phyloP scores from a whole-genome alignment of 2,329 filamentous ascomycete genomes.

The Xylariaceae sp. region DNA sequence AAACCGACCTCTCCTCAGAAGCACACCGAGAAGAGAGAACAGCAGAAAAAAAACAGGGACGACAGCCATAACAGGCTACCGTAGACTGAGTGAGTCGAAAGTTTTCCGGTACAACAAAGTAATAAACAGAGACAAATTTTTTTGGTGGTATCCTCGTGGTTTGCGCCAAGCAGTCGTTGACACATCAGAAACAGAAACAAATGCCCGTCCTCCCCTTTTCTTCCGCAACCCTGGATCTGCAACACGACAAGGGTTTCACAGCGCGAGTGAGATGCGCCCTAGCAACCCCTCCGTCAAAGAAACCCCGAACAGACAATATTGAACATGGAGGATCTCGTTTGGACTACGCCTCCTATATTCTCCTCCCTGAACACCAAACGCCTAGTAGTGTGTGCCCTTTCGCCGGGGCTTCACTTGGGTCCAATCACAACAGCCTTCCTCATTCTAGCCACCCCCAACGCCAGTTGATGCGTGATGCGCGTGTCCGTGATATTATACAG shows the following conservation, averaged over 20 bases:
- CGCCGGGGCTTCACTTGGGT: neutral
- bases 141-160: neutral
- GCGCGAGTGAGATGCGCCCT: too few species aligned
- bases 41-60: too few species aligned
- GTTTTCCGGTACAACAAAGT: too few species aligned
- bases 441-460: conserved; percentile 17
- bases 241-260: too few species aligned
- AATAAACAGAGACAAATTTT: too few species aligned
- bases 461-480: conserved; percentile 17
- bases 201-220: neutral
- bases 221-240: too few species aligned
- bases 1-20: too few species aligned
- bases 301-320: too few species aligned
- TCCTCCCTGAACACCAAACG: neutral
- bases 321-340: neutral
- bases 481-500: conserved; percentile 18
- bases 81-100: too few species aligned
- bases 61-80: too few species aligned
- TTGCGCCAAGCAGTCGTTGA: neutral
- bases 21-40: too few species aligned
- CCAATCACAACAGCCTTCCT: conserved; percentile 1
- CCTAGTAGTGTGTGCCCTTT: neutral
- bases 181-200: neutral
- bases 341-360: neutral
- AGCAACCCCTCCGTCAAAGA: too few species aligned